Percentiles rank a stretch among this genome's conserved stretches.
Conservation (phyloP, 495 filamentous ascomycete species). For the Halenospora varia region DNA sequence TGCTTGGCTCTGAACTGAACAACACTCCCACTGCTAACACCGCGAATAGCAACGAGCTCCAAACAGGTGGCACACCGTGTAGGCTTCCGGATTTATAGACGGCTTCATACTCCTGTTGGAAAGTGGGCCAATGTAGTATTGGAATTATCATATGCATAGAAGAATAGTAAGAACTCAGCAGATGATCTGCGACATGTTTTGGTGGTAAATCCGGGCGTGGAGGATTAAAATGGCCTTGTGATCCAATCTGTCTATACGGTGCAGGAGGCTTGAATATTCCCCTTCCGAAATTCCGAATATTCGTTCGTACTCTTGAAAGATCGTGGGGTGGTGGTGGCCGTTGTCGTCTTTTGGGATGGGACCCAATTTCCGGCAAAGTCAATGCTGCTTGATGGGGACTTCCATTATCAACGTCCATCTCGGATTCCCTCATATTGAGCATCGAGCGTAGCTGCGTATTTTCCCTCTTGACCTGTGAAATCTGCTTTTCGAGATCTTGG, state of each 20-base stretch:
- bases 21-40: conserved; percentile 81
- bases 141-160: conserved; percentile 77
- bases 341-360: conserved; percentile 57
- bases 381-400: conserved; percentile 51
- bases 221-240: conserved; percentile 47
- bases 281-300: conserved; percentile 67
- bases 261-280: conserved; percentile 82
- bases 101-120: conserved; percentile 69
- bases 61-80: conserved; percentile 62
- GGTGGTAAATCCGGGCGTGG: conserved; percentile 65
- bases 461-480: conserved; percentile 68
- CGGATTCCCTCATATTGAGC: conserved; percentile 41
- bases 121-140: conserved; percentile 85
- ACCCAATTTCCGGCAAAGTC: conserved; percentile 66
- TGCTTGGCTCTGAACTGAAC: conserved; percentile 57
- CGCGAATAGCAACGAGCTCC: conserved; percentile 79
- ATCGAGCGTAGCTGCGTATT: conserved; percentile 65
- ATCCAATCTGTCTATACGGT: conserved; percentile 56
- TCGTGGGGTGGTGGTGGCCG: conserved; percentile 59
- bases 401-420: conserved; percentile 61
- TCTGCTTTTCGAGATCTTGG: conserved; percentile 92
- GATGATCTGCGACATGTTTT: conserved; percentile 63
- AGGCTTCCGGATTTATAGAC: conserved; percentile 68
- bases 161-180: conserved; percentile 72
- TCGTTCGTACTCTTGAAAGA: conserved; percentile 64